Evolutionary conservation across 176 grass and related monocot genomes (phyloP).

Genomic region (Cenchrus americanus): DNA sequence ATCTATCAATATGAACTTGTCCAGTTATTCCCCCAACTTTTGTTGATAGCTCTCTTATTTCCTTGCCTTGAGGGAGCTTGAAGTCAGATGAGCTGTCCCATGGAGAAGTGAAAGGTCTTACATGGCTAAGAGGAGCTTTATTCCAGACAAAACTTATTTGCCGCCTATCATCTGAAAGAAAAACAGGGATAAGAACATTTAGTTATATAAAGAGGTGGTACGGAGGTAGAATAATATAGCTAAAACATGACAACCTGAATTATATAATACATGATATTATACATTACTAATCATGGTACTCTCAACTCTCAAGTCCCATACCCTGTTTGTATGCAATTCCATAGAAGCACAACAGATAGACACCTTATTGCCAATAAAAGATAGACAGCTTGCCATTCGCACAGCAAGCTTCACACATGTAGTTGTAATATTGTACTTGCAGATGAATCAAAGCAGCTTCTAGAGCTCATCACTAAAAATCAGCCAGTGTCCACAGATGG

Average conservation of each 20-base stretch:
- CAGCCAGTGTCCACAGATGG: neutral
- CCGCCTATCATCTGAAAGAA: conserved; percentile 70
- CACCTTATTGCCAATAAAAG: conserved; percentile 10
- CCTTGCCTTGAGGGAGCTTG: conserved; percentile 62
- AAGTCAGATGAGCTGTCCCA: conserved; percentile 70
- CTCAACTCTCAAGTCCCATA: neutral
- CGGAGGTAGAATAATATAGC: neutral
- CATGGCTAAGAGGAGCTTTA: conserved; percentile 57
- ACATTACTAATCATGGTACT: conserved; percentile 11
- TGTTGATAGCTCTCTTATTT: conserved; percentile 55
- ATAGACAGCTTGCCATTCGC: neutral
- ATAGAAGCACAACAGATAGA: neutral
- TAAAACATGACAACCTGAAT: neutral
- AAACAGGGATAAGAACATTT: conserved; percentile 28
- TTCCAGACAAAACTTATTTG: conserved; percentile 93
- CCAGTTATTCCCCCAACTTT: conserved; percentile 55
- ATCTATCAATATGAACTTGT: conserved; percentile 58
- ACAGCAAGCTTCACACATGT: neutral
- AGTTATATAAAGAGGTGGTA: neutral
- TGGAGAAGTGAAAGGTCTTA: conserved; percentile 56
- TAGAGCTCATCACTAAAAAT: neutral
- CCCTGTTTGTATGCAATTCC: conserved; percentile 7
- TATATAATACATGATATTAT: neutral
- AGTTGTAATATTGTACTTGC: neutral
- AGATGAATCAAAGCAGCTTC: neutral